Evolutionary conservation across 2,329 filamentous ascomycete genomes (phyloP).

Genomic region (Xylaria sp.): DNA sequence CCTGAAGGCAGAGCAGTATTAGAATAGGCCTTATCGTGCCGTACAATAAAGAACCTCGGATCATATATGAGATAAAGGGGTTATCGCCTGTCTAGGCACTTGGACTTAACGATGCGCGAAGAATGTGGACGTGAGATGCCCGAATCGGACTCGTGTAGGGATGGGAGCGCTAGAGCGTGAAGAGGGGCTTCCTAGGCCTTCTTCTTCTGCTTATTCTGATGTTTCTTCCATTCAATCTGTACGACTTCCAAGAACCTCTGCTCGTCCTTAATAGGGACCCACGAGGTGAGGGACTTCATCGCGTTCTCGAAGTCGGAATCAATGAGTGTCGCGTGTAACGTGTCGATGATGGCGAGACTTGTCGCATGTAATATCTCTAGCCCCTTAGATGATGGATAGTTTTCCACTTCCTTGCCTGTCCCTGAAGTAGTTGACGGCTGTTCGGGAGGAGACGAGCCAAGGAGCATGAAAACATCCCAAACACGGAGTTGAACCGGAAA

Average conservation of each 20-base stretch:
- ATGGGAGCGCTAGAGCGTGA: conserved; percentile 19
- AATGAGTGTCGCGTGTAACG: conserved; percentile 83
- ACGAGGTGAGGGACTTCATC: conserved; percentile 96
- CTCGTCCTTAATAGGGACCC: conserved; percentile 92
- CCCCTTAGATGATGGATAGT: conserved; percentile 58
- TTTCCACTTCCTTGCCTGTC: conserved; percentile 36
- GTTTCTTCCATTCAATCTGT: conserved; percentile 81
- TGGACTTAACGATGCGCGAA: conserved; percentile 1
- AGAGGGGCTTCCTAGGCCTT: conserved; percentile 40
- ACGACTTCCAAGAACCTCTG: conserved; percentile 91
- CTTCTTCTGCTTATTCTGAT: conserved; percentile 55
- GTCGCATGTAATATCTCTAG: conserved; percentile 90
- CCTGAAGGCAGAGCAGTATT: conserved; percentile 23
- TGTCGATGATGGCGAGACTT: conserved; percentile 87
- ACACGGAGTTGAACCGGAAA: conserved; percentile 93
- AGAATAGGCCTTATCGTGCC: conserved; percentile 28
- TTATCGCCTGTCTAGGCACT: not conserved
- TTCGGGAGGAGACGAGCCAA: conserved; percentile 74
- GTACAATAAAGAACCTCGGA: conserved; percentile 23
- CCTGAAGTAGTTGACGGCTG: conserved; percentile 20
- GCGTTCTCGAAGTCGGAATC: conserved; percentile 96
- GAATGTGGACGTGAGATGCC: not conserved
- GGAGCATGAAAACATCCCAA: conserved; percentile 97
- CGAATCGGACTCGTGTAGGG: conserved; percentile 1
- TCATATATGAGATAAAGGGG: not conserved